These are phyloP conservation scores for Erigeron philadelphicus DNA, from an alignment of 140 eudicot genomes.

Conservation along the genomic window DNA sequence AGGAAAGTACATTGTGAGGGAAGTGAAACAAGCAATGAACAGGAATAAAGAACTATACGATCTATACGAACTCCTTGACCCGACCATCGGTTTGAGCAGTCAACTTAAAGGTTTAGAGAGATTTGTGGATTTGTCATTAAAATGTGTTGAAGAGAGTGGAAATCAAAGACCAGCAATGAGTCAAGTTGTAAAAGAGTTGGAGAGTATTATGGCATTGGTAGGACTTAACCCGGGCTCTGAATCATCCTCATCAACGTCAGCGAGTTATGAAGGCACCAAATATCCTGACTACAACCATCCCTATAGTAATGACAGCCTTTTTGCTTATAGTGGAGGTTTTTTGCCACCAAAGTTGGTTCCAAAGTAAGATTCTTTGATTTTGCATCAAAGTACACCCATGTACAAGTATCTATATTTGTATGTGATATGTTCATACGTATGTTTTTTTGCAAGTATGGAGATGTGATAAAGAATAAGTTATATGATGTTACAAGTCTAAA, in stretches of 20 bases:
- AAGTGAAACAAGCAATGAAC: conserved; percentile 47
- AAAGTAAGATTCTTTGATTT: conserved; percentile 8
- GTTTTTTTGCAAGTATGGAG: not conserved
- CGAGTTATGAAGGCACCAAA: conserved; percentile 42
- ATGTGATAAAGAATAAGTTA: not conserved
- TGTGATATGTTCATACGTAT: not conserved
- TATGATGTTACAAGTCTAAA: not conserved
- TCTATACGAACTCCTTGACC: conserved; percentile 47
- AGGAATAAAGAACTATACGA: conserved; percentile 38
- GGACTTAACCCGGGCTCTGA: conserved; percentile 55
- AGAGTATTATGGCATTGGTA: conserved; percentile 39
- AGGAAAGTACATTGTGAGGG: conserved; percentile 50
- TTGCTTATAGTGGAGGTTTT: conserved; percentile 32
- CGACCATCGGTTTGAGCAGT: conserved; percentile 32
- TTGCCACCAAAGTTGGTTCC: conserved; percentile 24
- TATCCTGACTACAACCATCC: conserved; percentile 34
- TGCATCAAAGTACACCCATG: not conserved
- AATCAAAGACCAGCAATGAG: conserved; percentile 48
- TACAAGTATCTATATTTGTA: not conserved
- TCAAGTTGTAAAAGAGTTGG: conserved; percentile 60
- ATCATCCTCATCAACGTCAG: conserved; percentile 41
- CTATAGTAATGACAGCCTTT: conserved; percentile 43
- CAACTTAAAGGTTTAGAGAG: conserved; percentile 45
- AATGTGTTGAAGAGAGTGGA: conserved; percentile 43
- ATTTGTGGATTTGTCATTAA: conserved; percentile 47